Conservation (phyloP, 306 rosid species). For the Pyrus bretschneideri region DNA sequence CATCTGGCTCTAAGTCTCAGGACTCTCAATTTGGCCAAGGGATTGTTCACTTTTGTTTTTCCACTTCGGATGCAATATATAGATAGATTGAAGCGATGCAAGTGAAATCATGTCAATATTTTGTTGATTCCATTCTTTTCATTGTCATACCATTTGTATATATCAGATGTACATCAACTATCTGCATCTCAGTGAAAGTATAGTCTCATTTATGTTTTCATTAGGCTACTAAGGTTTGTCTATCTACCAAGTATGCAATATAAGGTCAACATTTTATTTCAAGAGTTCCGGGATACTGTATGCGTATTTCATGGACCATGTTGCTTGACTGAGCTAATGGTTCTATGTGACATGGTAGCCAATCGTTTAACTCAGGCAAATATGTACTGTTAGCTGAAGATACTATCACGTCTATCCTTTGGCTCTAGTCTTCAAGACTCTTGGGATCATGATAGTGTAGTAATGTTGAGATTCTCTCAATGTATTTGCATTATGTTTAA, state of each 20-base stretch:
- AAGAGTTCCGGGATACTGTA: neutral
- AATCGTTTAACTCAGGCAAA: neutral
- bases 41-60: neutral
- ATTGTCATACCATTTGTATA: neutral
- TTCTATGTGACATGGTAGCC: neutral
- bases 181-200: neutral
- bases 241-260: neutral
- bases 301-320: neutral
- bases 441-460: neutral
- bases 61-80: neutral
- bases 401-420: neutral
- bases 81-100: neutral
- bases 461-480: neutral
- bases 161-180: neutral
- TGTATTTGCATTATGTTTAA: neutral
- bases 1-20: neutral
- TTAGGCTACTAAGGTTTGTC: neutral
- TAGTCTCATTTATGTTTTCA: neutral
- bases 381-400: neutral
- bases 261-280: neutral
- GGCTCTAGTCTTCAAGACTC: neutral
- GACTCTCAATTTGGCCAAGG: neutral
- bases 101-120: neutral
- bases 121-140: neutral
- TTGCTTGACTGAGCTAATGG: neutral